Base-by-base conservation (phyloP, 2,329 filamentous ascomycete species). In the Xylariaceae sp. region DNA sequence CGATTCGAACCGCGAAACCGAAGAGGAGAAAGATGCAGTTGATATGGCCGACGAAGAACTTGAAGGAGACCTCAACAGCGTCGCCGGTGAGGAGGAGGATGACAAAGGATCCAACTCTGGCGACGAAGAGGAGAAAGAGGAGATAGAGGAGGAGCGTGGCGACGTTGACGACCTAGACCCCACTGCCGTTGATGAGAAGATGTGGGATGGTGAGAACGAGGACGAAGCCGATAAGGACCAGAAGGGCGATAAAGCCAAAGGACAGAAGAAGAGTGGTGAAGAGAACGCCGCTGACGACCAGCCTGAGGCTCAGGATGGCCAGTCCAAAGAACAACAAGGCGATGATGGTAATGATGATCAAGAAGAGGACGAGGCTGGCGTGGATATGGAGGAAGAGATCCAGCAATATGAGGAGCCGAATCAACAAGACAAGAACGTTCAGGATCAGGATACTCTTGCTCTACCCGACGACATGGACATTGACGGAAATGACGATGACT, bases 121-220 rank as follows among this genome's bases (percentile, higher is more conserved):
- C 1, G 83, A 87, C 55, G 80, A 87, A 8, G 83, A 85, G 37
- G 82, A 89, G 30, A 83, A 86, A 49, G 82, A 86, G 37, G 88
- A 90, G 8, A 87, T 95, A 71, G 92, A 97, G 65, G 92, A 96
- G 68, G 91, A 97, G 74, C 84, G 89, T 4, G 94, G 92, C 1
- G 89, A 92, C 68, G 92, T 97, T 9, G 90, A 97, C 75, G 91
- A 96, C 68, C 79, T 96, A 48, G 93, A 96, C 67, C 88, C 91
- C 10, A 89, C 86, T 13, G 90, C 93, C 17, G 89, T 97, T 1
- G 95, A 99, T 71, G 95, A 99, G 77, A 99, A 97, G 79, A 92
- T 97, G 83, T 99, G 94, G 94, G 92, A 99, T 74, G 92, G 92
- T 45, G 86, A 87, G 51, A 86, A 88, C 56, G 87, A 90, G 49